Evolutionary conservation across 352 stramenopile genomes (phyloP), one percentile per base, ranked within the genome.

Genomic region (Phytophthora syringae): DNA sequence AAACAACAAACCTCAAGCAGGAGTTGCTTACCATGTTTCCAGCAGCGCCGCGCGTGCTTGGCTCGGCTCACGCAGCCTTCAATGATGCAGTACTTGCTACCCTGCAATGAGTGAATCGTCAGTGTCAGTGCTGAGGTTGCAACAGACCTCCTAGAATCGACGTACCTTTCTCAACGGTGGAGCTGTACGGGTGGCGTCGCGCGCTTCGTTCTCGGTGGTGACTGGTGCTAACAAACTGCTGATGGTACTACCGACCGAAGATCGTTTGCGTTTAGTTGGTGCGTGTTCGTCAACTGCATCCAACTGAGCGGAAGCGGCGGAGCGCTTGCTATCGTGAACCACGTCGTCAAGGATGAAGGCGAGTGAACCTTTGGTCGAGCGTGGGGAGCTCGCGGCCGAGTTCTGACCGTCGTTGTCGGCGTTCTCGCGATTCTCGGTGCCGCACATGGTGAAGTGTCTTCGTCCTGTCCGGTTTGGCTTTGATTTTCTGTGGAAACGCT

Each of bases 31-130:
- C 79, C 79, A 64, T 89, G 80, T 12, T 75, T 72, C 79, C 79
- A 88, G 56, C 79, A 88, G 18, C 60, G 63, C n/a, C 77, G 67
- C 7, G 72, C 74, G 48, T 86, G 72, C 57, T 88, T 88, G 53
- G 79, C 79, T 42, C 79, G 72, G 25, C 75, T 86, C 28, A 49
- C 70, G 42, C 79, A 88, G 57, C 76, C 77, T 2, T 84, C 73
- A 11, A 86, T 57, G 50, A 78, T 72, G 63, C 79, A 88, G 61
- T 77, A 83, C 52, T 87, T 84, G 61, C 79, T 83, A 22, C 77
- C 76, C 54, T 86, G 50, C 11, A 53, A 32, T 48, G 11, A 9
- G 16, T n/a, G 22, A 54, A 59, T 2, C 21, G 30, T 7, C 9
- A 34, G 36, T 2, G 16, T 59, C 25, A 64, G 39, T 11, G 25